Base-by-base conservation (phyloP, 2,329 filamentous ascomycete genomes). In the Apiospora koreana region DNA sequence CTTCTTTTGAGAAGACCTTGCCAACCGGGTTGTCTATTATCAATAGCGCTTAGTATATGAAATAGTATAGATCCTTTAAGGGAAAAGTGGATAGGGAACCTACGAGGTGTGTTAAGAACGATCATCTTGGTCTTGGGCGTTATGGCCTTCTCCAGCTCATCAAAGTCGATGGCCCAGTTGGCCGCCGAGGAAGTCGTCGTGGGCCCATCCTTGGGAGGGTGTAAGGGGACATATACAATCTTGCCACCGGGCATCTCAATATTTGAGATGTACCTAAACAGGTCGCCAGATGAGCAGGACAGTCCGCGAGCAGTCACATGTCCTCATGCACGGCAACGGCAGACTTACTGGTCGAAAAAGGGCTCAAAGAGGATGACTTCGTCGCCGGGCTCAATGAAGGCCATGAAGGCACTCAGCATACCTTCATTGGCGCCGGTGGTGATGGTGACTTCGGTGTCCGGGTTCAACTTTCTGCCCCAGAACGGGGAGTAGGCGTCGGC, bases 351-450 rank as follows among this genome's bases (percentile, higher is more conserved):
- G 82, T 99, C 96, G 80, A 98, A 99, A 84, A 98, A 99, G 14
- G 96, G 96, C 84, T 99, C 96, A 80, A 99, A 98, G 70, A 99
- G 89, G 75, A 99, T 98, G 74, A 98, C 96, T 81, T 99, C 96
- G 79, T 99, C 96, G 16, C 94, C 96, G 0, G 89, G 88, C 82
- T 99, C 96, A 71, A 99, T 91, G 76, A 99, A 99, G 2, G 89
- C 96, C 96, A 99, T 98, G 79, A 99, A 98, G 0, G 95, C 96
- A 79, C 93, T 95, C 74, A 99, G 86, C 94, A 98, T 98, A 77
- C 94, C 92, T 83, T 97, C 93, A 77, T 97, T 97, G 50, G 94
- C 93, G 58, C 93, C 93, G 0, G 95, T 98, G 5, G 96, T 98
- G 80, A 99, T 94, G 28, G 94, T 95, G 72, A 99, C 92, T 80